These are phyloP conservation scores for Mycena amicta DNA, from an alignment of 768 basidiomycete species.

Conservation along the genomic window DNA sequence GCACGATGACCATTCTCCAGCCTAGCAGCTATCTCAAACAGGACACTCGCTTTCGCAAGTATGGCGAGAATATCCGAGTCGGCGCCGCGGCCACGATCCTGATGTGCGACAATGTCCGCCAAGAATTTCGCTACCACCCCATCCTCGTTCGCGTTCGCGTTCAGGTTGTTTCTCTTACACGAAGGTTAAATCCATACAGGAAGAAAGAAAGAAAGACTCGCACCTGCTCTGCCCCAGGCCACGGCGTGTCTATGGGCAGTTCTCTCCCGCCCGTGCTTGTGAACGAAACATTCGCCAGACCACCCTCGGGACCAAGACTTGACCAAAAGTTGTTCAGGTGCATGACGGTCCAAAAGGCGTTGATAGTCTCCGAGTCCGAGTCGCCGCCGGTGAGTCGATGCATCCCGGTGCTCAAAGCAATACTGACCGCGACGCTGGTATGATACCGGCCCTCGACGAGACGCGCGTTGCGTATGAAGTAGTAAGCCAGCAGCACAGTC, in stretches of 20 bases:
- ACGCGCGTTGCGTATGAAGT: conserved; percentile 45
- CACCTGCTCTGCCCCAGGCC: conserved; percentile 6
- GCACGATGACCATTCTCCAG: not conserved
- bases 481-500: conserved; percentile 45
- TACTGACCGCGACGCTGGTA: conserved; percentile 38
- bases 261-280: conserved; percentile 31
- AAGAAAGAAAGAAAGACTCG: not conserved
- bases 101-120: not conserved
- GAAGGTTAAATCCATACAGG: not conserved
- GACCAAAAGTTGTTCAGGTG: conserved; percentile 41
- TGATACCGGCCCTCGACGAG: conserved; percentile 45
- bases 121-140: not conserved
- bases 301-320: conserved; percentile 29
- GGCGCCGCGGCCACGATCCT: not conserved
- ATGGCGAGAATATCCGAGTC: too few species aligned
- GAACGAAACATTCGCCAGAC: conserved; percentile 37
- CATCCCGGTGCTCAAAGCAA: conserved; percentile 31
- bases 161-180: not conserved
- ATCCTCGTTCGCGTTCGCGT: not conserved
- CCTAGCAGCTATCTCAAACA: not conserved
- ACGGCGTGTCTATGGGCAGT: conserved; percentile 15
- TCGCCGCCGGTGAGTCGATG: conserved; percentile 22
- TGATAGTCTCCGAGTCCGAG: conserved; percentile 3
- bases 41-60: not conserved
- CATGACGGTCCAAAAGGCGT: conserved; percentile 14